Evolutionary conservation across 192 early-diverging fungal genomes (phyloP).

Genomic region (Thoreauomyces humboldtii): DNA sequence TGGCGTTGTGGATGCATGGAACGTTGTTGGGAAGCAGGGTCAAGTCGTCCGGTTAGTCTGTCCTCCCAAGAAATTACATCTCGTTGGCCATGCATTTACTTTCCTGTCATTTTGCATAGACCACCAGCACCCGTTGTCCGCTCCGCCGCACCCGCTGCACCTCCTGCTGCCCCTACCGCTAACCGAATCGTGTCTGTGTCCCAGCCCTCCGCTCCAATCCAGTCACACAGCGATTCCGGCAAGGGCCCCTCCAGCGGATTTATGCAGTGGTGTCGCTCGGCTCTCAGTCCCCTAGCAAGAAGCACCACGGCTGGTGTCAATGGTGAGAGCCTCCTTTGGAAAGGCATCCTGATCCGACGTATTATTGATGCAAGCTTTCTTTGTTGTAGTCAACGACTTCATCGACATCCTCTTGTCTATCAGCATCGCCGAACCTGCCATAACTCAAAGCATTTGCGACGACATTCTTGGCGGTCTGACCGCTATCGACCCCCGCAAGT

Average conservation of each 20-base stretch:
- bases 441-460: slow-evolving; percentile 47
- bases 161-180: slow-evolving; percentile 15
- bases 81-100: no score
- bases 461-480: slow-evolving; percentile 53
- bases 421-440: slow-evolving; percentile 37
- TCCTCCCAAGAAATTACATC: no score
- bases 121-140: slow-evolving; percentile 21
- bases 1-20: slow-evolving; percentile 36
- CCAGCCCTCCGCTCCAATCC: slow-evolving; percentile 3
- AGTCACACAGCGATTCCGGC: background rate
- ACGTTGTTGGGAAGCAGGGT: slow-evolving; percentile 46
- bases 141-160: slow-evolving; percentile 9
- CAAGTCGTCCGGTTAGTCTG: slow-evolving; percentile 17
- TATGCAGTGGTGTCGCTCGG: slow-evolving; percentile 43
- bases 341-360: no score
- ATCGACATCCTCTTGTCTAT: slow-evolving; percentile 50
- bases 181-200: background rate
- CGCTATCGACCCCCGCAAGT: slow-evolving; percentile 57
- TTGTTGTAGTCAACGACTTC: slow-evolving; percentile 50
- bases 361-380: no score
- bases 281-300: slow-evolving; percentile 35
- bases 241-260: slow-evolving; percentile 27
- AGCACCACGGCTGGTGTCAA: slow-evolving; percentile 42
- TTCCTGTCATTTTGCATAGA: no score
- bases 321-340: no score